Conservation (phyloP, 2,329 filamentous ascomycete species). For the Aulographum hederae region DNA sequence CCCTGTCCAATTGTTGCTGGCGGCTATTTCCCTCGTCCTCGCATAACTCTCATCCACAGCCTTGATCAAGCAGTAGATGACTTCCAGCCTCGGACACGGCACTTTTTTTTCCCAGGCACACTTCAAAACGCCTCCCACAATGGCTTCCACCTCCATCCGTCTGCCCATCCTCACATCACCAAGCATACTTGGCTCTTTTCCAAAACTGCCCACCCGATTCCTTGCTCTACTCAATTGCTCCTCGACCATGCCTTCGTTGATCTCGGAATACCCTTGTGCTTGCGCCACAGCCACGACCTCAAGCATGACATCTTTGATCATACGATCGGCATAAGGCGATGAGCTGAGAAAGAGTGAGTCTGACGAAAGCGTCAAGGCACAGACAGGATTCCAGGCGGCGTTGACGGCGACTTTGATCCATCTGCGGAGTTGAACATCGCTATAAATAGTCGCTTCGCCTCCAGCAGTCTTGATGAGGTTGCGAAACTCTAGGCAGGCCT, state of each 20-base stretch:
- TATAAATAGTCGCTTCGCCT: conserved; percentile 28
- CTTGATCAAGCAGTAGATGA: conserved; percentile 26
- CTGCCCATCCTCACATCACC: conserved; percentile 24
- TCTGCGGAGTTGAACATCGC: conserved; percentile 36
- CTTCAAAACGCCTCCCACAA: conserved; percentile 27
- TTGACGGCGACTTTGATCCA: conserved; percentile 46
- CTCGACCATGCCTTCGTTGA: conserved; percentile 19
- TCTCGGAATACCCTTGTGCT: conserved; percentile 18
- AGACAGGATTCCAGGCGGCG: conserved; percentile 42
- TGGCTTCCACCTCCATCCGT: conserved; percentile 31
- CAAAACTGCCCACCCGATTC: conserved; percentile 17
- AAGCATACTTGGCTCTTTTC: conserved; percentile 31
- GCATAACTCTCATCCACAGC: conserved; percentile 7
- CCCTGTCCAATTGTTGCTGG: too few species aligned
- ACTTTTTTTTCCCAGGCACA: conserved; percentile 22
- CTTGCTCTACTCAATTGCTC: conserved; percentile 19
- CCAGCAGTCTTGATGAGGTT: conserved; percentile 24
- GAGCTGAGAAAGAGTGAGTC: conserved; percentile 31
- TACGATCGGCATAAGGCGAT: conserved; percentile 17
- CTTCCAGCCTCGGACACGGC: conserved; percentile 21
- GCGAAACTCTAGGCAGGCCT: conserved; percentile 18
- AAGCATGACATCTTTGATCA: conserved; percentile 24
- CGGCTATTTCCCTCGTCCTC: too few species aligned
- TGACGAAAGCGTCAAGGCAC: conserved; percentile 34
- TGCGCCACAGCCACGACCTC: conserved; percentile 25